Evolutionary conservation across 176 grass and related monocot genomes (phyloP), one percentile per base, ranked within the genome.

Genomic region (Pontederia paniculata): DNA sequence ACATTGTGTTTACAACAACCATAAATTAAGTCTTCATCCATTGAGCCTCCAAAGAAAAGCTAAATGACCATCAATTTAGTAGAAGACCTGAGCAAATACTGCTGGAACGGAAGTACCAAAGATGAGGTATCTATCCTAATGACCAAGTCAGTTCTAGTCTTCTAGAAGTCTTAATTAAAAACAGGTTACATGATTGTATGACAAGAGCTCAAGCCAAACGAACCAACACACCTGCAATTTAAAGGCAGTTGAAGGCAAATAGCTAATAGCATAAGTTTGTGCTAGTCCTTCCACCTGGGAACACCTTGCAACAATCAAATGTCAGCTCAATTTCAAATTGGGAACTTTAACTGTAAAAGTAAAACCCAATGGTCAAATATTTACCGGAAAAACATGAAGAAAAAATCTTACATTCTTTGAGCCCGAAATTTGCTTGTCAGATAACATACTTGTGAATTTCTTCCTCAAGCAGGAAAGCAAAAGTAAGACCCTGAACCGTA

Each of bases 231-330:
- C 93, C 82, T 90, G 71, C 72, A 65, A 23, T 70, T 74, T 23
- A 25, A 72, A 87, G 22, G 9, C 73, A 59, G 73, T 83, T 77
- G 80, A 63, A 54, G 72, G 62, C 41, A 90, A 77, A 84, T 54
- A 63, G 77, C 71, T 79, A 68, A 63, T 66, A 72, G 64, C 79
- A 79, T 87, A 97, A n/a, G 60, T 70, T 45, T 97, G 80, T 54
- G 74, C 72, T 65, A 90, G 50, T 81, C 86, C 93, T 48, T 83
- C 70, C 23, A 77, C 84, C 93, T 90, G 74, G 84, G 83, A 57
- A 70, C 71, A 84, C 69, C 80, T 81, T 88, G 65, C 73, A 69
- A 65, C 59, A 43, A 66, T 69, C 70, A 57, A 82, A 37, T 66
- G 54, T 81, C 31, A 69, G 51, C 47, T 18, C 51, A 49, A 17